phyloP scores from a whole-genome alignment of 306 rosid species.

The Leucaena leucocephala region DNA sequence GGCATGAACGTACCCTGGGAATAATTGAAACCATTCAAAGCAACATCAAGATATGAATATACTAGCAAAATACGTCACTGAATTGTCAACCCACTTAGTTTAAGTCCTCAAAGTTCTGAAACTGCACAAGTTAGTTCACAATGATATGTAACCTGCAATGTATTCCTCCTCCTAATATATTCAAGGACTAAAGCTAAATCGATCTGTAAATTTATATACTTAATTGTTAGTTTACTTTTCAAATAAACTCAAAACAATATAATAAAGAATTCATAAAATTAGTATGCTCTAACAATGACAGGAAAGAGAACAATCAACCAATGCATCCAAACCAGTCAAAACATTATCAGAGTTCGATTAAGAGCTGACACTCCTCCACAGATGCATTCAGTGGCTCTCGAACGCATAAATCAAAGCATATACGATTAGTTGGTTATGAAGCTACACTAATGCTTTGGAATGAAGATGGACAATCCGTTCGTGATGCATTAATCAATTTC shows the following conservation, averaged over 20 bases:
- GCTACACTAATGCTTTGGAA: neutral
- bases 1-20: neutral
- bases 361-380: neutral
- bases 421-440: neutral
- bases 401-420: neutral
- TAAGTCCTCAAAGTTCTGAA: neutral
- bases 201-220: neutral
- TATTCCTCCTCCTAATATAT: neutral
- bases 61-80: neutral
- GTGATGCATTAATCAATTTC: neutral
- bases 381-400: neutral
- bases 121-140: neutral
- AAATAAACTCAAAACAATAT: neutral
- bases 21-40: conserved; percentile 9
- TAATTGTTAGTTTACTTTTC: neutral
- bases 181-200: neutral
- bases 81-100: neutral
- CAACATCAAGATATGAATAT: neutral
- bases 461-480: neutral
- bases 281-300: neutral
- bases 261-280: neutral
- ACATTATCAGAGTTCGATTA: neutral
- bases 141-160: neutral
- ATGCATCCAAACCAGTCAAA: neutral
- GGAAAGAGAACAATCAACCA: neutral